Conservation (phyloP, 2,329 filamentous ascomycete genomes). For the Aureobasidium sp. region DNA sequence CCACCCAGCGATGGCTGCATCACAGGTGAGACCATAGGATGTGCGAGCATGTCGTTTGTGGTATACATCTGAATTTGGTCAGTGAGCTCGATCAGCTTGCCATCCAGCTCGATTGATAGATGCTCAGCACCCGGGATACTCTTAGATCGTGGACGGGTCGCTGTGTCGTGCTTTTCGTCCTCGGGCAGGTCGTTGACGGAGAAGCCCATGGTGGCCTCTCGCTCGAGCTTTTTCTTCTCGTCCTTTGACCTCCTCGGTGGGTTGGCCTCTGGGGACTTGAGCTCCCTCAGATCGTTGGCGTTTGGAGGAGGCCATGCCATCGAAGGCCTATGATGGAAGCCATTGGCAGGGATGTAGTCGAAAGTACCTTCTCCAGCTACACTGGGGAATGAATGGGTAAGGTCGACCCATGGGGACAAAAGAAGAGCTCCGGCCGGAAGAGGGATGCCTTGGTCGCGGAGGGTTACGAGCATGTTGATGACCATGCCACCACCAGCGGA, state of each 20-base stretch:
- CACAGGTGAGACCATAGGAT: conserved; percentile 84
- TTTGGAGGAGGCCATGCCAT: conserved; percentile 89
- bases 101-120: conserved; percentile 63
- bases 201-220: conserved; percentile 33
- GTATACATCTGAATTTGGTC: conserved; percentile 90
- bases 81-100: conserved; percentile 63
- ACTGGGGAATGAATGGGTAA: conserved; percentile 93
- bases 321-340: conserved; percentile 87
- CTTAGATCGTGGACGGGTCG: neutral
- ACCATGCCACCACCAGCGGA: conserved; percentile 92
- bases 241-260: neutral
- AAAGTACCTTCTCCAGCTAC: conserved; percentile 63
- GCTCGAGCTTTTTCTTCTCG: conserved; percentile 11
- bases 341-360: conserved; percentile 82
- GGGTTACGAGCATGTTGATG: conserved; percentile 65
- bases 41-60: conserved; percentile 75
- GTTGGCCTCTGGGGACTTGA: neutral
- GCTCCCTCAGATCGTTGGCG: conserved; percentile 56
- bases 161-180: neutral
- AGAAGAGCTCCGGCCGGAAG: conserved; percentile 84
- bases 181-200: conserved; percentile 23
- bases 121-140: conserved; percentile 23
- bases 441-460: conserved; percentile 77
- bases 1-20: conserved; percentile 86
- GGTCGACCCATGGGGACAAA: conserved; percentile 91